Evolutionary conservation across 2,329 filamentous ascomycete genomes (phyloP).

Genomic region (Trichoderma cornu-damae): DNA sequence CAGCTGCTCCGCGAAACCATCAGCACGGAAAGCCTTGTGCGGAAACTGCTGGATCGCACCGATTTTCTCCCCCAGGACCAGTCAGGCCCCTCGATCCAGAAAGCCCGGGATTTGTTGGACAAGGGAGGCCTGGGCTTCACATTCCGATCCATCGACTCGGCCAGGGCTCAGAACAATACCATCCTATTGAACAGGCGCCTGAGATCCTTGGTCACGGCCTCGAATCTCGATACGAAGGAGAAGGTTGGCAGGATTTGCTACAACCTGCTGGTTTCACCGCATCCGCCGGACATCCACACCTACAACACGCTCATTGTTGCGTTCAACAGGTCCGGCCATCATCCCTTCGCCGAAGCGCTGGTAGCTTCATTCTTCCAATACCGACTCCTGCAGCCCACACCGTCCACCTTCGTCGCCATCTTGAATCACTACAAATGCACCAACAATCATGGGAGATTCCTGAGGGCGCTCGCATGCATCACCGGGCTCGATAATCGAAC

Average conservation of each 20-base stretch:
- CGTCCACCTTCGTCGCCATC: slow-evolving; percentile 45
- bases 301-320: slow-evolving; percentile 67
- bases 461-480: slow-evolving; percentile 42
- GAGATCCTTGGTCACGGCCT: slow-evolving; percentile 27
- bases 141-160: slow-evolving; percentile 28
- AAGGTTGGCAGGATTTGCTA: slow-evolving; percentile 48
- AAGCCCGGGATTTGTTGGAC: slow-evolving; percentile 26
- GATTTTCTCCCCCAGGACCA: slow-evolving; percentile 23
- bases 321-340: slow-evolving; percentile 50
- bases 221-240: slow-evolving; percentile 29
- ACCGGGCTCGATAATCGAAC: slow-evolving; percentile 38
- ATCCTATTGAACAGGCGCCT: slow-evolving; percentile 29
- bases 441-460: slow-evolving; percentile 40
- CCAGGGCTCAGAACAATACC: slow-evolving; percentile 26
- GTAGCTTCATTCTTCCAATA: slow-evolving; percentile 46
- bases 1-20: slow-evolving; percentile 29
- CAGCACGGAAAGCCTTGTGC: slow-evolving; percentile 28
- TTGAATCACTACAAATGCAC: slow-evolving; percentile 46
- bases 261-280: slow-evolving; percentile 59
- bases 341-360: slow-evolving; percentile 48
- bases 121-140: slow-evolving; percentile 24
- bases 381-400: slow-evolving; percentile 43
- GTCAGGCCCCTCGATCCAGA: slow-evolving; percentile 28
- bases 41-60: slow-evolving; percentile 30
- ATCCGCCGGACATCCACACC: slow-evolving; percentile 61